Percentiles rank a stretch among this genome's conserved stretches.
Evolutionary conservation across 441 rosid genomes (phyloP).

Genomic region (Biscutella auriculata): DNA sequence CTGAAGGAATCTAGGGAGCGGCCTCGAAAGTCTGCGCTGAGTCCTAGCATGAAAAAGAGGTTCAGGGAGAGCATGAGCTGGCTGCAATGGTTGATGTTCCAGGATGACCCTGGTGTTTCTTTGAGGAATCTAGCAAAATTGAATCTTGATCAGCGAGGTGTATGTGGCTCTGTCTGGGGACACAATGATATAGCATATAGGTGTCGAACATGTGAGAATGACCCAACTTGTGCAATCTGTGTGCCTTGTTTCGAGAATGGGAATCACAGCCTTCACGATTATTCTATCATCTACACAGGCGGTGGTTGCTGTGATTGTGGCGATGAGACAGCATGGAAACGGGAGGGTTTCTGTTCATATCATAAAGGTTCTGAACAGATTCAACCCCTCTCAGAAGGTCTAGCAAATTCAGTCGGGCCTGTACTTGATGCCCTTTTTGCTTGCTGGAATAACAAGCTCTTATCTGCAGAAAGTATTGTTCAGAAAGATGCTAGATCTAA

Average conservation of each 20-base stretch:
- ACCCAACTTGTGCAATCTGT: constrained; percentile 92
- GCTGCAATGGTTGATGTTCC: constrained; percentile 93
- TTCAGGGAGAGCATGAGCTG: constrained; percentile 59
- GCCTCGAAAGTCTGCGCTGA: constrained; percentile 21
- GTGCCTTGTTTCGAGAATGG: constrained; percentile 89
- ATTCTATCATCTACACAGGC: constrained; percentile 65
- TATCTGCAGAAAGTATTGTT: constrained; percentile 30
- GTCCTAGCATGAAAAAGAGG: constrained; percentile 27
- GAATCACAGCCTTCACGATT: constrained; percentile 70
- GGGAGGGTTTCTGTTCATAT: constrained; percentile 81
- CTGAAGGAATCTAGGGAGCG: constrained; percentile 28
- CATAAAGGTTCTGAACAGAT: constrained; percentile 96
- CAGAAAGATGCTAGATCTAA: constrained; percentile 28
- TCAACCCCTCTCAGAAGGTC: constrained; percentile 66
- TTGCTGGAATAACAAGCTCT: constrained; percentile 61
- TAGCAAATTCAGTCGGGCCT: constrained; percentile 60
- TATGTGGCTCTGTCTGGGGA: constrained; percentile 99
- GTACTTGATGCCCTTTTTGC: constrained; percentile 63
- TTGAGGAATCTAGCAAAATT: constrained; percentile 39
- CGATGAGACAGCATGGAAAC: constrained; percentile 93
- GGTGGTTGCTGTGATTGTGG: constrained; percentile 99
- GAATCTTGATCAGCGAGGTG: constrained; percentile 60
- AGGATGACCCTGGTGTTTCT: constrained; percentile 43
- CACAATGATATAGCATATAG: constrained; percentile 74
- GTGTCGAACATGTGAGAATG: constrained; percentile 82